Percentiles rank a stretch among this genome's conserved stretches.
These are phyloP conservation scores for Cytospora schulzeri DNA, from an alignment of 2,329 filamentous ascomycete genomes.

Conservation along the genomic window DNA sequence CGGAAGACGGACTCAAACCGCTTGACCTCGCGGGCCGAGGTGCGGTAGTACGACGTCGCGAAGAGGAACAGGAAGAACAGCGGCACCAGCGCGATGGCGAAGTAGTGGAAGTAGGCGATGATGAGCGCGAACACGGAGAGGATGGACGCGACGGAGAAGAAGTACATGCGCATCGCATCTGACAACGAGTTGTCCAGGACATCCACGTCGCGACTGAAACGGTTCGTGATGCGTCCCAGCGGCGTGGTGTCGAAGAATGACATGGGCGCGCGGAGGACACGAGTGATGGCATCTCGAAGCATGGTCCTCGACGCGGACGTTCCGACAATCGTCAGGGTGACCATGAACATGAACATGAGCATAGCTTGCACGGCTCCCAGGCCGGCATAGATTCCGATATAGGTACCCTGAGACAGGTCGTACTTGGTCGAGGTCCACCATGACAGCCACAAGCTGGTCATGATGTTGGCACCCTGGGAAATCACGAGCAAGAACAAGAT, in stretches of 20 bases:
- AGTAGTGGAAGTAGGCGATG: constrained; percentile 94
- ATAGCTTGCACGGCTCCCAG: constrained; percentile 72
- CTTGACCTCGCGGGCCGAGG: constrained; percentile 92
- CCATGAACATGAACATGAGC: constrained; percentile 79
- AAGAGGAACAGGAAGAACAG: constrained; percentile 78
- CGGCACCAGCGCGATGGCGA: constrained; percentile 62
- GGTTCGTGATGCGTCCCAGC: constrained; percentile 91
- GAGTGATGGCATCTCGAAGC: constrained; percentile 76
- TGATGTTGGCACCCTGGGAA: constrained; percentile 82
- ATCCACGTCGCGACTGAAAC: constrained; percentile 93
- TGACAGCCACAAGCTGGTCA: constrained; percentile 88
- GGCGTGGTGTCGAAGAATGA: constrained; percentile 98
- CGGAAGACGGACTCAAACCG: constrained; percentile 88
- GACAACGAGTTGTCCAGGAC: constrained; percentile 93
- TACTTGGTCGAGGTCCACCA: constrained; percentile 89
- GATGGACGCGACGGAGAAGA: constrained; percentile 81
- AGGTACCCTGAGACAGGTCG: constrained; percentile 64
- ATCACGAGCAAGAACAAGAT: constrained; percentile 65
- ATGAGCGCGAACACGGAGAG: constrained; percentile 83
- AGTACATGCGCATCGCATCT: constrained; percentile 91
- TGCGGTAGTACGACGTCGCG: constrained; percentile 83
- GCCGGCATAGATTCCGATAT: constrained; percentile 72
- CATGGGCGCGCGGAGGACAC: constrained; percentile 75
- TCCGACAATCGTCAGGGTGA: constrained; percentile 75
- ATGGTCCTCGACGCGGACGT: constrained; percentile 82